Evolutionary conservation across 805 yeast species (phyloP).

Genomic region (Yamadazyma phyllophila): DNA sequence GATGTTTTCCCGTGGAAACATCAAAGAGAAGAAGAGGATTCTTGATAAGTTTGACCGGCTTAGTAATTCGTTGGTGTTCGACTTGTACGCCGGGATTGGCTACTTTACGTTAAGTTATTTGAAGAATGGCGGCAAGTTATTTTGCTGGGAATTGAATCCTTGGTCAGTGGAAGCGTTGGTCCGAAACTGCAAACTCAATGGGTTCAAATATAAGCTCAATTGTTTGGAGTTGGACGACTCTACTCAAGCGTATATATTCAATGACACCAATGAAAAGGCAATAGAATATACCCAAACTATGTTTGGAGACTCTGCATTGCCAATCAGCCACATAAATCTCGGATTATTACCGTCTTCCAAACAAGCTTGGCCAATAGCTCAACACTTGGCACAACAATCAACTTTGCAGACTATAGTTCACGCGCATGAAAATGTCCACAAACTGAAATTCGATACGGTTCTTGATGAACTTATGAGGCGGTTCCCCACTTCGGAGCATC

Average conservation of each 20-base stretch:
- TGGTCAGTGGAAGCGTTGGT: conserved; percentile 77
- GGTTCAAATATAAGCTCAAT: conserved; percentile 36
- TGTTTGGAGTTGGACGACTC: conserved; percentile 19
- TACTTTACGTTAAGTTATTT: conserved; percentile 75
- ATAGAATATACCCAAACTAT: conserved; percentile 8
- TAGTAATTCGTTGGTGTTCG: conserved; percentile 49
- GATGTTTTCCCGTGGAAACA: conserved; percentile 86
- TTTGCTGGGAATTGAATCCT: conserved; percentile 83
- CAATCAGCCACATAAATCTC: conserved; percentile 62
- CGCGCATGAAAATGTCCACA: conserved; percentile 72
- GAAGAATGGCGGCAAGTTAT: conserved; percentile 50
- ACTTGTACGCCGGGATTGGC: conserved; percentile 83
- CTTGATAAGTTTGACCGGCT: conserved; percentile 41
- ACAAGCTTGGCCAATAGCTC: conserved; percentile 56
- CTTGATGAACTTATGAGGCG: conserved; percentile 6
- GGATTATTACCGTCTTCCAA: conserved; percentile 76
- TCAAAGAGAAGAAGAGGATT: conserved; percentile 74
- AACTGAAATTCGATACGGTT: conserved; percentile 37
- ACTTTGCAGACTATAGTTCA: conserved; percentile 42
- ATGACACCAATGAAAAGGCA: conserved; percentile 61
- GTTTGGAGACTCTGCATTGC: background rate
- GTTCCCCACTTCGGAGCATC: conserved; percentile 4
- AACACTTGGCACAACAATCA: conserved; percentile 8
- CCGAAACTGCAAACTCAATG: conserved; percentile 51
- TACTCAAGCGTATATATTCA: conserved; percentile 49